These are phyloP conservation scores for Dichotomocladium elegans DNA, from an alignment of 371 early-diverging fungal genomes.

Conservation along the genomic window DNA sequence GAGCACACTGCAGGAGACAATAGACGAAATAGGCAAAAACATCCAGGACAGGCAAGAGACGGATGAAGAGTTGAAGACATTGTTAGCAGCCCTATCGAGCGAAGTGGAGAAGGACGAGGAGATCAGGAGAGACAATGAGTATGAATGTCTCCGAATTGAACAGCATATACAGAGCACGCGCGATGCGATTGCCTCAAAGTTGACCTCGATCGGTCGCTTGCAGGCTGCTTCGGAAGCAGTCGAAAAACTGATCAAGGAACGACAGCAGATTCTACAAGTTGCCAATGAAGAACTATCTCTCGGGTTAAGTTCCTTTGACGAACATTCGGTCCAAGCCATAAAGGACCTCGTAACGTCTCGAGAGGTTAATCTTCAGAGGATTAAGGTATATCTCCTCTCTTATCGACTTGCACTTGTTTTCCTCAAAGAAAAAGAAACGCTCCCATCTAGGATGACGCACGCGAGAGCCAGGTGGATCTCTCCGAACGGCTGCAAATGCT, in stretches of 20 bases:
- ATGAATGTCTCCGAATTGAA: conserved; percentile 10
- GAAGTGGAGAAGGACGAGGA: conserved; percentile 12
- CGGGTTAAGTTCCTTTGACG: neutral
- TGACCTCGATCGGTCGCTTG: conserved; percentile 19
- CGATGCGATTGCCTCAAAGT: conserved; percentile 12
- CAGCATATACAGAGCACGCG: conserved; percentile 8
- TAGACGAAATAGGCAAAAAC: conserved; percentile 42
- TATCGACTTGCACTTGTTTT: neutral
- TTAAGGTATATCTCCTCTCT: conserved; percentile 4
- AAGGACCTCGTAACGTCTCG: conserved; percentile 1
- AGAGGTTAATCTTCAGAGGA: conserved; percentile 3
- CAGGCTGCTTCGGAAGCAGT: conserved; percentile 24
- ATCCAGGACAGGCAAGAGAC: conserved; percentile 48
- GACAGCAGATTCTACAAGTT: conserved; percentile 11
- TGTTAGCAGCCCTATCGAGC: conserved; percentile 26
- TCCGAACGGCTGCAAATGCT: conserved; percentile 11
- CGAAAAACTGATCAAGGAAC: conserved; percentile 20
- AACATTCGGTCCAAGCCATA: neutral
- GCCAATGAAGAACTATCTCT: conserved; percentile 7
- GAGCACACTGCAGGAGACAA: conserved; percentile 27
- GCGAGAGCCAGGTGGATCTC: conserved; percentile 8
- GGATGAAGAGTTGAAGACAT: conserved; percentile 47
- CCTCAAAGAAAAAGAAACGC: too few relatives aligned
- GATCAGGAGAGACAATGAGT: conserved; percentile 2
- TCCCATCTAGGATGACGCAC: conserved; percentile 8